Evolutionary conservation across 306 rosid genomes (phyloP).

Genomic region (Ormosia semicastrata): DNA sequence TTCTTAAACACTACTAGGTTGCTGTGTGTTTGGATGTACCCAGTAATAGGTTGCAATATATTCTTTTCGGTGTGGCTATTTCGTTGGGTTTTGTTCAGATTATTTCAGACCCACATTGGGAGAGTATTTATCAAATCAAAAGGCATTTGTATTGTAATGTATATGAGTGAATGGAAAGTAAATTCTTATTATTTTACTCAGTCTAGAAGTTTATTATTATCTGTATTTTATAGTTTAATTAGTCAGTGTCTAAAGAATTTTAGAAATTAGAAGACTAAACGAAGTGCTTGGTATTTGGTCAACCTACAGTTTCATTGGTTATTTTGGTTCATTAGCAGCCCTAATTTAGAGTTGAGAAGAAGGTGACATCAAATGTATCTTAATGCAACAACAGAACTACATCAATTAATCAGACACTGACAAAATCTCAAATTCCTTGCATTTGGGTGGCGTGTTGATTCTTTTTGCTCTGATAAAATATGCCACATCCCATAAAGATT

Average conservation of each 20-base stretch:
- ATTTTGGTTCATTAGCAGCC: neutral
- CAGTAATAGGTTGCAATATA: conserved; percentile 12
- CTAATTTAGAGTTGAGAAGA: neutral
- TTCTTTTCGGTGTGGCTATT: conserved; percentile 16
- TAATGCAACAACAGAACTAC: neutral
- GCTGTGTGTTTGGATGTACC: neutral
- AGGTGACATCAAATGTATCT: neutral
- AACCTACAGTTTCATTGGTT: neutral
- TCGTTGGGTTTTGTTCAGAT: conserved; percentile 13
- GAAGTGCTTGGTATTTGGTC: neutral
- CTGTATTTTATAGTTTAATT: neutral
- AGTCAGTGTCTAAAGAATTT: neutral
- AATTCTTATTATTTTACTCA: conserved; percentile 6
- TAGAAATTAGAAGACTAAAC: neutral
- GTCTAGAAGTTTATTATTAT: neutral
- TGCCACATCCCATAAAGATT: neutral
- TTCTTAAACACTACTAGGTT: conserved; percentile 32
- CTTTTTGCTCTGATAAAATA: neutral
- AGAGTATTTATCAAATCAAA: conserved; percentile 3
- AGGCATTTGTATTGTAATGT: conserved; percentile 23
- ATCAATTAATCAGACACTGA: neutral
- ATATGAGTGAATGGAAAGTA: conserved; percentile 11
- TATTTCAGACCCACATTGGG: conserved; percentile 30
- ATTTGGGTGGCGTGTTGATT: neutral
- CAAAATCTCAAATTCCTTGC: neutral